Conservation (phyloP, 441 rosid species). For the Daphne laureola region DNA sequence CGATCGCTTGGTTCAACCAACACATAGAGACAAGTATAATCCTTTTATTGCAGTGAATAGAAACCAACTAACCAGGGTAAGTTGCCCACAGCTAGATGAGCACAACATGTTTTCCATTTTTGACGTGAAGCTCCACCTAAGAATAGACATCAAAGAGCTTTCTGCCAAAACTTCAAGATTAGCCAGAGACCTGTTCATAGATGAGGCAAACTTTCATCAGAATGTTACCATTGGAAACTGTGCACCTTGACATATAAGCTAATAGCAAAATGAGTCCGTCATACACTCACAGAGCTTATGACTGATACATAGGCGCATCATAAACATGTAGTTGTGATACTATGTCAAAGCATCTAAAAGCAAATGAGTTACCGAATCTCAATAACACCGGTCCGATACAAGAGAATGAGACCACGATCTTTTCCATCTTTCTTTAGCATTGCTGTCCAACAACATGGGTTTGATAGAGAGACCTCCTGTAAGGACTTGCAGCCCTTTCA, state of each 20-base stretch:
- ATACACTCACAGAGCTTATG: too few relatives aligned
- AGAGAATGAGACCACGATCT: slow-evolving; percentile 50
- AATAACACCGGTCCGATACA: slow-evolving; percentile 65
- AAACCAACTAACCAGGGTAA: slow-evolving; percentile 46
- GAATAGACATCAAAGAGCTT: slow-evolving; percentile 54
- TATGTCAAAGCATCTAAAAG: too few relatives aligned
- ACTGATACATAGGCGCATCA: too few relatives aligned
- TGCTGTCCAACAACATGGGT: slow-evolving; percentile 73
- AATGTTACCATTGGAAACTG: slow-evolving; percentile 4
- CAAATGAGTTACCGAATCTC: slow-evolving; percentile 54
- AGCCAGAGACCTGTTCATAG: slow-evolving; percentile 55
- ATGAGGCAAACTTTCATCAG: slow-evolving; percentile 15
- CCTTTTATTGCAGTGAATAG: background rate
- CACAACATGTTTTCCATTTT: slow-evolving; percentile 65
- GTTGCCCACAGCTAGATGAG: slow-evolving; percentile 48
- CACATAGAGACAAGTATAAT: too few relatives aligned
- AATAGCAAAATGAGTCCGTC: too few relatives aligned
- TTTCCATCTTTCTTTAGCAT: slow-evolving; percentile 42
- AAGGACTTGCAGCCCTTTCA: slow-evolving; percentile 47
- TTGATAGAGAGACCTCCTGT: slow-evolving; percentile 38
- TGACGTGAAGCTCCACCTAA: slow-evolving; percentile 75
- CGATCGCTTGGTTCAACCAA: too few relatives aligned
- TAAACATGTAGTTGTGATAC: too few relatives aligned
- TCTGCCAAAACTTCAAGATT: slow-evolving; percentile 61
- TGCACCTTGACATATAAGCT: too few relatives aligned